Percentiles rank a stretch among this genome's conserved stretches.
These are phyloP conservation scores for Onygenales sp. DNA, from an alignment of 2,329 filamentous ascomycete species.

Conservation along the genomic window DNA sequence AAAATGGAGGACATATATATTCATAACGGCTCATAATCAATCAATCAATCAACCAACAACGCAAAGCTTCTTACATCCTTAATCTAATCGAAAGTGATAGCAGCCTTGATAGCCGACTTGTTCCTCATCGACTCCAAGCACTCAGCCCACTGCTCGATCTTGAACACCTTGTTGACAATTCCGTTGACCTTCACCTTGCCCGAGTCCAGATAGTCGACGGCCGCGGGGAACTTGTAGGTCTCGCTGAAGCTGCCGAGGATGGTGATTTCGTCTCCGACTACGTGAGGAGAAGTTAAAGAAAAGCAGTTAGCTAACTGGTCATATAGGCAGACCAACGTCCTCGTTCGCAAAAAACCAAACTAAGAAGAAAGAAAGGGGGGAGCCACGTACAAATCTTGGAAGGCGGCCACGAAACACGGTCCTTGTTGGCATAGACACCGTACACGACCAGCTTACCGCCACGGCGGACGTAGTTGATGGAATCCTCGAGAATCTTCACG, in stretches of 20 bases:
- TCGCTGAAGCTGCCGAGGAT: constrained; percentile 66
- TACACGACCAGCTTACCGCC: constrained; percentile 65
- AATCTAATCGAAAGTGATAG: constrained; percentile 56
- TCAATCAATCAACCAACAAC: neutral
- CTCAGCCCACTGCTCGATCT: constrained; percentile 62
- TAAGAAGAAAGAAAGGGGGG: neutral
- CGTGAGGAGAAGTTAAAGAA: constrained; percentile 9
- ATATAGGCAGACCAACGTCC: neutral
- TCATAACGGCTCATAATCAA: neutral
- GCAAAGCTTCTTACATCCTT: neutral
- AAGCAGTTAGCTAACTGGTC: constrained; percentile 8
- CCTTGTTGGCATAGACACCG: constrained; percentile 56
- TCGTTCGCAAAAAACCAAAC: neutral
- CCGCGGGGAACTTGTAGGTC: constrained; percentile 60
- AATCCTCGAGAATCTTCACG: constrained; percentile 58
- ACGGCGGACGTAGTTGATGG: constrained; percentile 61
- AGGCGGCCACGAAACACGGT: constrained; percentile 59
- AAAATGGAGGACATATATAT: neutral
- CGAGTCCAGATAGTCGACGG: constrained; percentile 43
- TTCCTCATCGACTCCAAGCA: constrained; percentile 62
- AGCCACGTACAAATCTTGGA: constrained; percentile 54
- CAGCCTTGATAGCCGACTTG: constrained; percentile 65
- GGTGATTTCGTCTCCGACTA: constrained; percentile 54
- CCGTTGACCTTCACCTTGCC: constrained; percentile 44
- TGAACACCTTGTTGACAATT: constrained; percentile 65